These are phyloP conservation scores for Penicillium malachiteum DNA, from an alignment of 495 filamentous ascomycete species.

Conservation along the genomic window DNA sequence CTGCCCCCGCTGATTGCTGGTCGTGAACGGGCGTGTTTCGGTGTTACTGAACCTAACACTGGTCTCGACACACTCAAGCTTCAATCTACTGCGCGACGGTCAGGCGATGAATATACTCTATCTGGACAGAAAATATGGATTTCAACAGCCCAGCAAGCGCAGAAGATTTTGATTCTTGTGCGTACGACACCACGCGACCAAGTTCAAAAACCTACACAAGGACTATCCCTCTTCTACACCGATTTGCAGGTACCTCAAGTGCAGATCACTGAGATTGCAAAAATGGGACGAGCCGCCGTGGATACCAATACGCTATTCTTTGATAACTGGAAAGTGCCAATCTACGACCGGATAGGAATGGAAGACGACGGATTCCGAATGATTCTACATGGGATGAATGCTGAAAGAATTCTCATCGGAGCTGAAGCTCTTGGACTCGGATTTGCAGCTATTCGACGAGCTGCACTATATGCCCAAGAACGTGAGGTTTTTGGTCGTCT, in stretches of 20 bases:
- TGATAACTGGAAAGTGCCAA: conserved; percentile 63
- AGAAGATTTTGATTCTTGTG: conserved; percentile 73
- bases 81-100: conserved; percentile 53
- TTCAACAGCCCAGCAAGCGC: conserved; percentile 69
- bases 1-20: conserved; percentile 61
- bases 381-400: conserved; percentile 79
- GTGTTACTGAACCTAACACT: conserved; percentile 63
- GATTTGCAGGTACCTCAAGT: conserved; percentile 53
- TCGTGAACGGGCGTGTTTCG: conserved; percentile 64
- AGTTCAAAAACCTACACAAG: conserved; percentile 62
- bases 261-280: conserved; percentile 34
- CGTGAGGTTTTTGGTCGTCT: conserved; percentile 65
- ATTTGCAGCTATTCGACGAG: conserved; percentile 63
- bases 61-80: conserved; percentile 71
- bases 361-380: conserved; percentile 73
- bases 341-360: conserved; percentile 57
- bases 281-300: conserved; percentile 74
- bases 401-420: conserved; percentile 70
- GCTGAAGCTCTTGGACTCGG: conserved; percentile 76
- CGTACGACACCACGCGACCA: conserved; percentile 66
- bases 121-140: conserved; percentile 82
- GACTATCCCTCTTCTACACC: conserved; percentile 73
- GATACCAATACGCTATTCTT: conserved; percentile 83
- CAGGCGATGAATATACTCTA: conserved; percentile 52
- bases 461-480: conserved; percentile 64